Percentiles rank a stretch among this genome's conserved stretches.
These are phyloP conservation scores for Neopestalotiopsis rosae DNA, from an alignment of 2,329 filamentous ascomycete species.

Conservation along the genomic window DNA sequence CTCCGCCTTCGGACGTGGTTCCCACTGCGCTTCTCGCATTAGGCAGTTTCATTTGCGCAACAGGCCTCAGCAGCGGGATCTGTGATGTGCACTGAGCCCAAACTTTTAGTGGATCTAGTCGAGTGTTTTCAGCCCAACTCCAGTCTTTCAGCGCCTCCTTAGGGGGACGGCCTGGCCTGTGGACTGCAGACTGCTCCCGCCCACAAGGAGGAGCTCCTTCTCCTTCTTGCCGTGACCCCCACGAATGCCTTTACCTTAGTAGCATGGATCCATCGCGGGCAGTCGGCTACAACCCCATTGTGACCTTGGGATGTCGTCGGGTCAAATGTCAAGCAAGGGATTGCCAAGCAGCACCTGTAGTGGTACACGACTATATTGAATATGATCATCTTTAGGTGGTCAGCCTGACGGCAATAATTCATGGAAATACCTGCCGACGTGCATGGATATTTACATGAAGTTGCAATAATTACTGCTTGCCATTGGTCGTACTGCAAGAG, in stretches of 20 bases:
- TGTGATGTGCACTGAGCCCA: not conserved
- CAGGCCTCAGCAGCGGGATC: not conserved
- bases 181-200: not conserved
- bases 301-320: not conserved
- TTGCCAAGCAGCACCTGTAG: not conserved
- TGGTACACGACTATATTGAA: not conserved
- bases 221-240: not conserved
- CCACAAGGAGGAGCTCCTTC: not conserved
- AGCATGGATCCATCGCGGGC: not conserved
- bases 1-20: not conserved
- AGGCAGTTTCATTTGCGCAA: not conserved
- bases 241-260: not conserved
- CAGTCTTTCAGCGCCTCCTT: no score
- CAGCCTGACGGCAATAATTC: not conserved
- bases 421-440: not conserved
- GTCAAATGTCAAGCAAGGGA: not conserved
- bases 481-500: not conserved
- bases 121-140: no score
- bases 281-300: not conserved
- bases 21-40: not conserved
- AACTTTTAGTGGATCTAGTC: not conserved
- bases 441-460: not conserved
- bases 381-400: not conserved
- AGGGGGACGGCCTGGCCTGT: no score
- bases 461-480: not conserved